Evolutionary conservation across 1,284 basidiomycete genomes (phyloP).

Genomic region (Volvariella volvacea): DNA sequence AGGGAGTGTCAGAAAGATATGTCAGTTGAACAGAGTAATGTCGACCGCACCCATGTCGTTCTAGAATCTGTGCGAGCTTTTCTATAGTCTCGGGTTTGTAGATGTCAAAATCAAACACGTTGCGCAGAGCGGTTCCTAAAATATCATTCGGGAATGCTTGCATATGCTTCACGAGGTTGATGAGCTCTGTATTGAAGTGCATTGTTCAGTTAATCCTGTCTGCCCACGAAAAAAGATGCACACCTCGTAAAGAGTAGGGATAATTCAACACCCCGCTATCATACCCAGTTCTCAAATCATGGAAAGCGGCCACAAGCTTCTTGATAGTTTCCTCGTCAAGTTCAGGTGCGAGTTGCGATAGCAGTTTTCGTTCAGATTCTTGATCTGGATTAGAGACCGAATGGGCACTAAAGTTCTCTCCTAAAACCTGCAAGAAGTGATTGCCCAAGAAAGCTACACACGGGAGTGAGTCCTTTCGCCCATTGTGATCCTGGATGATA

Average conservation of each 20-base stretch:
- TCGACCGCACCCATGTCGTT: conserved; percentile 49
- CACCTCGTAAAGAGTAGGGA: conserved; percentile 61
- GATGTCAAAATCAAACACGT: conserved; percentile 64
- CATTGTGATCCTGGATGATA: conserved; percentile 8
- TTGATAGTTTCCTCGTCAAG: conserved; percentile 44
- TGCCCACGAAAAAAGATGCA: neutral
- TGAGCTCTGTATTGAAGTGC: conserved; percentile 47
- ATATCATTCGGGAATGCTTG: conserved; percentile 51
- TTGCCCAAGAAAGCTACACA: conserved; percentile 58
- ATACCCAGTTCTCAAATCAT: conserved; percentile 52
- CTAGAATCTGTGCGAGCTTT: conserved; percentile 47
- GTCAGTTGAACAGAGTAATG: neutral
- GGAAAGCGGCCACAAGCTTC: conserved; percentile 55
- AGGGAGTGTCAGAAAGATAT: neutral
- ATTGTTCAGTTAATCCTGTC: conserved; percentile 2
- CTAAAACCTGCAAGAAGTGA: conserved; percentile 63
- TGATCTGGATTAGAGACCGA: conserved; percentile 61
- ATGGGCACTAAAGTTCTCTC: conserved; percentile 62
- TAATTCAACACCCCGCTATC: conserved; percentile 51
- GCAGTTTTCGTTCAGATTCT: conserved; percentile 48
- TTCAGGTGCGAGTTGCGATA: conserved; percentile 56
- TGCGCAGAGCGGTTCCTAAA: conserved; percentile 48
- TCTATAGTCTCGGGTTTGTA: conserved; percentile 59
- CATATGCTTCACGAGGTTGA: conserved; percentile 58
- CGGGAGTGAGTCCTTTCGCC: conserved; percentile 1